Percentiles rank a stretch among this genome's conserved stretches.
These are phyloP conservation scores for Bipolaris zeicola DNA, from an alignment of 2,329 filamentous ascomycete genomes.

Conservation along the genomic window DNA sequence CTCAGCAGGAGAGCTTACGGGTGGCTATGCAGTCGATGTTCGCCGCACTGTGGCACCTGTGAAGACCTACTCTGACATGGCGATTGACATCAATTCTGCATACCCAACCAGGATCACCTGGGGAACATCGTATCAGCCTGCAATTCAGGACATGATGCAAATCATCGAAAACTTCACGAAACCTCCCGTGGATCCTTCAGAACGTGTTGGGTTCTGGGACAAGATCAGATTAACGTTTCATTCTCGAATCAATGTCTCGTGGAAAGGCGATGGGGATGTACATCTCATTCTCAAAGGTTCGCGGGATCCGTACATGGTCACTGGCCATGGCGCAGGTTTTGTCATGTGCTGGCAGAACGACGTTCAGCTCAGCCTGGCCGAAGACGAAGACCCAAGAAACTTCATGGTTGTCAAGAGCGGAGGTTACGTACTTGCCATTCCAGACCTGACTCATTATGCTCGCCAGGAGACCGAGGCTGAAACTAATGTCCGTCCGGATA, in stretches of 20 bases:
- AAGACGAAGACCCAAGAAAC: slow-evolving; percentile 82
- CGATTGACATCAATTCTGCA: slow-evolving; percentile 89
- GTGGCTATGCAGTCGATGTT: slow-evolving; percentile 82
- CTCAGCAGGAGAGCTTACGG: slow-evolving; percentile 61
- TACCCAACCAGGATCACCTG: slow-evolving; percentile 93
- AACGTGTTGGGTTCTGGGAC: slow-evolving; percentile 97
- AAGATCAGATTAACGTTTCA: slow-evolving; percentile 95
- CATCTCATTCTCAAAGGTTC: slow-evolving; percentile 90
- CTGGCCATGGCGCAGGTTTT: slow-evolving; percentile 90
- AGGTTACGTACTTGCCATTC: slow-evolving; percentile 91
- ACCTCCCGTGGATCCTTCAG: slow-evolving; percentile 89
- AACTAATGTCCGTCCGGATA: slow-evolving; percentile 61
- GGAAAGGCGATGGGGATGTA: slow-evolving; percentile 95
- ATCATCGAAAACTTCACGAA: slow-evolving; percentile 97
- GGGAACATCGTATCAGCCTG: slow-evolving; percentile 96
- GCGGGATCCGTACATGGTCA: slow-evolving; percentile 90
- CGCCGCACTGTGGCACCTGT: slow-evolving; percentile 90
- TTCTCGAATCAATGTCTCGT: slow-evolving; percentile 83
- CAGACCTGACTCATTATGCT: slow-evolving; percentile 89
- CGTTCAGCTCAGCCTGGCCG: slow-evolving; percentile 83
- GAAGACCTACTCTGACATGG: slow-evolving; percentile 94
- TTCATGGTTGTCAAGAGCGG: slow-evolving; percentile 97
- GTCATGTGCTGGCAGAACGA: slow-evolving; percentile 99
- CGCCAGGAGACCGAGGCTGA: slow-evolving; percentile 63
- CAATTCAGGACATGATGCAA: slow-evolving; percentile 99